phyloP scores from a whole-genome alignment of 1,139 yeast species.

The Suhomyces ambrosiae region DNA sequence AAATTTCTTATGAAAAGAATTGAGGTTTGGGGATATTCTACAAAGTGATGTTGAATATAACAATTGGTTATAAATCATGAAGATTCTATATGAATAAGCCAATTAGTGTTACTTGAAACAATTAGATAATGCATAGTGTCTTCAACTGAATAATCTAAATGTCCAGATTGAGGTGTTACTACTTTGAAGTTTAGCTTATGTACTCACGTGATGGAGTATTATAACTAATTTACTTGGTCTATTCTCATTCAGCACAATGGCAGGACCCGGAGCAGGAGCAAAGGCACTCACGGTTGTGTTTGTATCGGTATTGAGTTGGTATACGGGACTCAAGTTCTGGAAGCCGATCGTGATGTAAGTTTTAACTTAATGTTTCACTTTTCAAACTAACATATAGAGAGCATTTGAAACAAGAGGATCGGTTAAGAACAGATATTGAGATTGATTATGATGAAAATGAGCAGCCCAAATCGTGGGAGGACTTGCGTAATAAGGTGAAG shows the following conservation, averaged over 20 bases:
- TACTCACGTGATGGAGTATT: too few relatives aligned
- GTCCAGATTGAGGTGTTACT: too few relatives aligned
- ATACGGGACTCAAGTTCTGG: constrained; percentile 66
- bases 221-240: too few relatives aligned
- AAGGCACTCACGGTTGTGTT: constrained; percentile 30
- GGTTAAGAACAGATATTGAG: constrained; percentile 58
- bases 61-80: too few relatives aligned
- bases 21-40: too few relatives aligned
- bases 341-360: constrained; percentile 72
- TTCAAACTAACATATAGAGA: constrained; percentile 45
- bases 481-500: constrained; percentile 32
- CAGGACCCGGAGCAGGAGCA: constrained; percentile 21
- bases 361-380: not conserved
- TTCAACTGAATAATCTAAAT: too few relatives aligned
- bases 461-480: constrained; percentile 44
- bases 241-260: constrained; percentile 9
- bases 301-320: constrained; percentile 45
- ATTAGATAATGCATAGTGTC: too few relatives aligned
- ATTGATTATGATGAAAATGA: constrained; percentile 47
- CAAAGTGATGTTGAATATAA: too few relatives aligned
- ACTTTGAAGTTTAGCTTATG: too few relatives aligned
- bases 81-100: too few relatives aligned
- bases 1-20: too few relatives aligned
- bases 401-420: constrained; percentile 67
- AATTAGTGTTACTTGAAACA: too few relatives aligned